phyloP scores from a whole-genome alignment of 352 stramenopile genomes.

The Phytopythium helicoides region DNA sequence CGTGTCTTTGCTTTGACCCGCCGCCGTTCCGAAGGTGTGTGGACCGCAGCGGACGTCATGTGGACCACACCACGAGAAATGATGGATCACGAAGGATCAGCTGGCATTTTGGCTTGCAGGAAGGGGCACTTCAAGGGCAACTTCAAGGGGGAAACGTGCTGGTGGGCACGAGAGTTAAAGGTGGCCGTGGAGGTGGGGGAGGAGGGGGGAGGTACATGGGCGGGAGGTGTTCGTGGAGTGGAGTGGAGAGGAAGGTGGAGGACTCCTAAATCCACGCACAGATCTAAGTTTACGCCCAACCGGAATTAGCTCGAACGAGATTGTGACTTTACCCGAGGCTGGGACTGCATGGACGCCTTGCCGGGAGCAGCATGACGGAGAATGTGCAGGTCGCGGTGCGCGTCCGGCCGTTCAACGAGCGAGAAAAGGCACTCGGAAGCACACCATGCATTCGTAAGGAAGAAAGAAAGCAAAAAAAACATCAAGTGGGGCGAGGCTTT shows the following conservation, averaged over 20 bases:
- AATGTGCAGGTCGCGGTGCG: conserved; percentile 85
- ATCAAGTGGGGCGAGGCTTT: too few relatives aligned
- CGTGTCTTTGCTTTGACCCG: conserved; percentile 9
- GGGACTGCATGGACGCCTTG: background rate
- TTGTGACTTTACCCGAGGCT: background rate
- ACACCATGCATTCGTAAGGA: conserved; percentile 68
- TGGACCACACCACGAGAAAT: conserved; percentile 3
- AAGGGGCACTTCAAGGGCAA: conserved; percentile 8
- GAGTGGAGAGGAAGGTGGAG: too few relatives aligned
- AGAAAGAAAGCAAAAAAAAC: too few relatives aligned
- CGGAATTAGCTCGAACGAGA: conserved; percentile 1
- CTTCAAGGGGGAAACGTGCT: too few relatives aligned
- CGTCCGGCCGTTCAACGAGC: conserved; percentile 80
- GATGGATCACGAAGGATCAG: conserved; percentile 5
- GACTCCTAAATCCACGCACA: too few relatives aligned
- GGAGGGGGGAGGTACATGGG: too few relatives aligned
- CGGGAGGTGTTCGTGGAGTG: too few relatives aligned
- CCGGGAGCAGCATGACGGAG: conserved; percentile 46
- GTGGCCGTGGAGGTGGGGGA: too few relatives aligned
- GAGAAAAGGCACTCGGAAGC: conserved; percentile 72
- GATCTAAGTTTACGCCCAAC: background rate
- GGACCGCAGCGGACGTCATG: background rate
- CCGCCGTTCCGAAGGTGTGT: conserved; percentile 4
- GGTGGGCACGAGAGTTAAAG: too few relatives aligned
- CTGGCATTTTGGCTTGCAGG: background rate